phyloP scores from a whole-genome alignment of 495 filamentous ascomycete genomes.

The Penicillium desertorum region DNA sequence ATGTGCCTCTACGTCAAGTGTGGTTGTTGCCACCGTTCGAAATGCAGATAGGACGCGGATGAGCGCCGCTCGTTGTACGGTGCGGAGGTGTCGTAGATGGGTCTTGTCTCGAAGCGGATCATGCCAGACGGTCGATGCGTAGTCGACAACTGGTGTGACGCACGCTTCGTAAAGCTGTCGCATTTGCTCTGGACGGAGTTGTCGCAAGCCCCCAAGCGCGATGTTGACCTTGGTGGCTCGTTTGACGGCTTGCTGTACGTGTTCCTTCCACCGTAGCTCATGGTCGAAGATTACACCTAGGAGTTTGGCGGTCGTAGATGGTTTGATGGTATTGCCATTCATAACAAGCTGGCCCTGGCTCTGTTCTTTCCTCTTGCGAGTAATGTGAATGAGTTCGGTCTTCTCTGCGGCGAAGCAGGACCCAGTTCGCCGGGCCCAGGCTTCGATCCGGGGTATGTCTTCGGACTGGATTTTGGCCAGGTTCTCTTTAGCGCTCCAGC shows the following conservation, averaged over 20 bases:
- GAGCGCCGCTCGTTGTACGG: background rate
- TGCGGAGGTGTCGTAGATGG: background rate
- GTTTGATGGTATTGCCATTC: no score
- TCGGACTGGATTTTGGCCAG: conserved; percentile 17
- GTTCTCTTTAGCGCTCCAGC: conserved; percentile 19
- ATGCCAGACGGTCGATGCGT: conserved; percentile 3
- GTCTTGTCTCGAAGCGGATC: no score
- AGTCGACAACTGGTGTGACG: conserved; percentile 12
- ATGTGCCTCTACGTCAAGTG: conserved; percentile 1
- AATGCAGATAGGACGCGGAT: conserved; percentile 1
- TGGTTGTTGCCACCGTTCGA: background rate
- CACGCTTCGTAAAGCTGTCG: conserved; percentile 26
- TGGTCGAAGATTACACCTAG: conserved; percentile 21
- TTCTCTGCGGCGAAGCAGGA: no score
- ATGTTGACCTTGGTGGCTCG: conserved; percentile 20
- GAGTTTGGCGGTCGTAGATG: no score
- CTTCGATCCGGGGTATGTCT: conserved; percentile 24
- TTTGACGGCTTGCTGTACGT: conserved; percentile 24
- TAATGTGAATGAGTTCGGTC: no score
- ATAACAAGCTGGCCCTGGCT: no score
- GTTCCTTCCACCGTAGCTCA: conserved; percentile 24
- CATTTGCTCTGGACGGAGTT: conserved; percentile 25
- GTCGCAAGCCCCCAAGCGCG: conserved; percentile 16
- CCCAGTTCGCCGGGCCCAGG: no score
- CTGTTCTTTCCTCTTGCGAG: no score